Conservation (phyloP, 768 basidiomycete species). For the Kondoa malvinella region DNA sequence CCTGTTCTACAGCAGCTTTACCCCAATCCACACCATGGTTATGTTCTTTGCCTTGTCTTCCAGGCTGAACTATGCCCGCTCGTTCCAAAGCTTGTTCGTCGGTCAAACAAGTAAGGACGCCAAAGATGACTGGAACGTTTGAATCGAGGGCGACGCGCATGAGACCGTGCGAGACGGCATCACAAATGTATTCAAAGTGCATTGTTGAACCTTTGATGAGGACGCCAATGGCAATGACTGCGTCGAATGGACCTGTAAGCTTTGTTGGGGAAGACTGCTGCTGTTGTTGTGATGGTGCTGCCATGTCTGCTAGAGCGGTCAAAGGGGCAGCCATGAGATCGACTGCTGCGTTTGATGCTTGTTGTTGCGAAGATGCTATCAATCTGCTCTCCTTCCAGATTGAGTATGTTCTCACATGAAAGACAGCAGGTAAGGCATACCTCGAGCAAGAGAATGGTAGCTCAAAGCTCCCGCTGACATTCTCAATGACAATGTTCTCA, state of each 20-base stretch:
- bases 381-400: constrained; percentile 40
- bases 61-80: constrained; percentile 46
- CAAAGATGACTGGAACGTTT: constrained; percentile 87
- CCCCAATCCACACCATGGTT: constrained; percentile 99
- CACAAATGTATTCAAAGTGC: constrained; percentile 99
- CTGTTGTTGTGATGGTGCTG: constrained; percentile 43
- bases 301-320: constrained; percentile 35
- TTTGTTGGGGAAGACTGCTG: constrained; percentile 36
- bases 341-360: constrained; percentile 56
- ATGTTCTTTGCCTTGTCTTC: constrained; percentile 54
- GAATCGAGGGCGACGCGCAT: constrained; percentile 91
- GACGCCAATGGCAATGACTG: constrained; percentile 90
- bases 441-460: constrained; percentile 66
- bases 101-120: constrained; percentile 75
- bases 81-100: constrained; percentile 90
- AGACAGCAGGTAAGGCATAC: constrained; percentile 38
- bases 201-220: constrained; percentile 95
- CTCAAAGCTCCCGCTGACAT: constrained; percentile 89
- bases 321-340: constrained; percentile 47
- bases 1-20: constrained; percentile 67
- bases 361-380: constrained; percentile 70
- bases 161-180: constrained; percentile 76
- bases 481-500: constrained; percentile 72
- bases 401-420: not conserved
- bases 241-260: constrained; percentile 61